These are phyloP conservation scores for Cryptosporidium sp. DNA, from an alignment of 169 alveolate genomes.

Conservation along the genomic window DNA sequence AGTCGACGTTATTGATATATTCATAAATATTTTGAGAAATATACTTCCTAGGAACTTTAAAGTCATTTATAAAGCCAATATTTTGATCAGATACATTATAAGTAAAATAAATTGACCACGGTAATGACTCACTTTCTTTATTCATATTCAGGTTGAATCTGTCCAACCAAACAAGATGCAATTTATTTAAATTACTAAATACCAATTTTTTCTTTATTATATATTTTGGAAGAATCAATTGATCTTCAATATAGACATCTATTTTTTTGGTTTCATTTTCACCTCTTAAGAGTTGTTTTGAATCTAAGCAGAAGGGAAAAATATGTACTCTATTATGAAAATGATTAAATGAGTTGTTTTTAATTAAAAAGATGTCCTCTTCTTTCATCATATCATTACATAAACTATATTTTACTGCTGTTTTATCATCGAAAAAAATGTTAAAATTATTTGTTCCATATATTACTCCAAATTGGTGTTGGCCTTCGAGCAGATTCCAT, in stretches of 20 bases:
- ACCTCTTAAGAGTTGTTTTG: background rate
- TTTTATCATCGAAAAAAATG: slow-evolving; percentile 10
- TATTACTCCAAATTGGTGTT: slow-evolving; percentile 54
- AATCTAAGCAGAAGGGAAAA: slow-evolving; percentile 38
- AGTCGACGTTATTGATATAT: background rate
- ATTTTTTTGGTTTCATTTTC: background rate
- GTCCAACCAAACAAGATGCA: slow-evolving; percentile 40
- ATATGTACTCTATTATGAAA: background rate
- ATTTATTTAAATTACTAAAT: background rate
- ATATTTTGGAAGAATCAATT: slow-evolving; percentile 50
- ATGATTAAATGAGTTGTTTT: background rate
- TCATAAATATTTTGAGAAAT: background rate
- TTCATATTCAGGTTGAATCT: background rate
- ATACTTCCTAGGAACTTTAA: slow-evolving; percentile 14
- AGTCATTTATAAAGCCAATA: background rate
- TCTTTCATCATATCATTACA: background rate
- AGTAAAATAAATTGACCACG: background rate
- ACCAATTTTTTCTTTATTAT: slow-evolving; percentile 17
- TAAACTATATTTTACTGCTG: slow-evolving; percentile 6
- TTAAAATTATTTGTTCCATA: slow-evolving; percentile 55
- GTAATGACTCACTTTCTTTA: background rate
- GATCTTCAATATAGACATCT: slow-evolving; percentile 26
- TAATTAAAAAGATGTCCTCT: background rate
- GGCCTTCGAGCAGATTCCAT: slow-evolving; percentile 43
- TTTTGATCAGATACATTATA: slow-evolving; percentile 1